phyloP scores from a whole-genome alignment of 495 filamentous ascomycete genomes.

The Penicillium coffeae region DNA sequence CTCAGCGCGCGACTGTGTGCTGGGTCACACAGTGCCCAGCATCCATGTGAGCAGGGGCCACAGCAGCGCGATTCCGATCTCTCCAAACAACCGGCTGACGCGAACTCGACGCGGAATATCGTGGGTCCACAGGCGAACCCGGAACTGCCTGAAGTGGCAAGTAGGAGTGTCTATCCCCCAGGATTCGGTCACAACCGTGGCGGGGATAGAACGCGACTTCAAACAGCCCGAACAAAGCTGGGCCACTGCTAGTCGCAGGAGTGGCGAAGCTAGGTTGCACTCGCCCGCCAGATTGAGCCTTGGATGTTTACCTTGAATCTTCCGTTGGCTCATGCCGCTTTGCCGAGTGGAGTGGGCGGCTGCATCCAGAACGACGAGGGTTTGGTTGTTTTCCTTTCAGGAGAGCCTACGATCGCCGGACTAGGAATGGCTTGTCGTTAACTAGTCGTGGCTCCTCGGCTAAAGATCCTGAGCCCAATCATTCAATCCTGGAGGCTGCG shows the following conservation, averaged over 20 bases:
- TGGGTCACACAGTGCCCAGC: not conserved
- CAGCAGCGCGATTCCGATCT: no score
- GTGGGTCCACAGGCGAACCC: not conserved
- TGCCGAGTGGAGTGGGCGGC: not conserved
- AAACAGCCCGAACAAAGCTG: constrained; percentile 1
- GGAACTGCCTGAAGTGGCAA: constrained; percentile 25
- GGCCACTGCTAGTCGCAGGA: not conserved
- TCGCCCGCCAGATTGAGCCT: not conserved
- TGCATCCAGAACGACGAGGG: not conserved
- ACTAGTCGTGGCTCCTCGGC: not conserved
- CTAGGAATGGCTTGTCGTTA: not conserved
- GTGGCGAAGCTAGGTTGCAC: not conserved
- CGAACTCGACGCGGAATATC: not conserved
- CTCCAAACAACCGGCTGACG: not conserved
- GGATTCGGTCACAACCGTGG: constrained; percentile 17
- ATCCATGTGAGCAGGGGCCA: not conserved
- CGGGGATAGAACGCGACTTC: not conserved
- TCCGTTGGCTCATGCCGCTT: not conserved
- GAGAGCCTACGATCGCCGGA: not conserved
- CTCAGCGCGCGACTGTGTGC: no score
- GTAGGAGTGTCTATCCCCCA: constrained; percentile 13
- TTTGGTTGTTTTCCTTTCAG: not conserved
- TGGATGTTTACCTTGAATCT: not conserved
- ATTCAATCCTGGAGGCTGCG: not conserved
- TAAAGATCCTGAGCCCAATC: not conserved